Evolutionary conservation across 345 rosid genomes (phyloP).

Genomic region (Corymbia maculata): DNA sequence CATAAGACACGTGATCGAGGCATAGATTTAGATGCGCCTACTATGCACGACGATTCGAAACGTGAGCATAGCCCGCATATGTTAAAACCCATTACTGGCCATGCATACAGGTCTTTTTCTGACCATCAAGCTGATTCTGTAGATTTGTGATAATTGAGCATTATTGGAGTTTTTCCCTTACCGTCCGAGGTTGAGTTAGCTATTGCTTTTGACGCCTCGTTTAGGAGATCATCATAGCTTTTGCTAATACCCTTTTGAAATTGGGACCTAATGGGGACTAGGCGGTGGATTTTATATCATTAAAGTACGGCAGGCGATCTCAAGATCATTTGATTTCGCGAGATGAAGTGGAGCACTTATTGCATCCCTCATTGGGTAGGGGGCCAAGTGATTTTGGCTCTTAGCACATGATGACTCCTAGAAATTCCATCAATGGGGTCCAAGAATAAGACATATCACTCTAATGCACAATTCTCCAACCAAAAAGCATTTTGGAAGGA

Average conservation of each 20-base stretch:
- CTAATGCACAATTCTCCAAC: not conserved
- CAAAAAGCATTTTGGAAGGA: not conserved
- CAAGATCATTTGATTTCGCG: not conserved
- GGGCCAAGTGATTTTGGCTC: not conserved
- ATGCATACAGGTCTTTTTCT: not conserved
- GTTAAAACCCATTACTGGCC: no score
- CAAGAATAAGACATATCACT: not conserved
- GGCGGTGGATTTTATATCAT: not conserved
- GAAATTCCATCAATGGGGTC: not conserved
- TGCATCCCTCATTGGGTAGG: not conserved
- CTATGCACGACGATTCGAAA: not conserved
- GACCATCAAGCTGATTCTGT: not conserved
- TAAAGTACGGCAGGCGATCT: not conserved
- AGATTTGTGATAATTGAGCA: accelerated
- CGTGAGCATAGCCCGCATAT: not conserved
- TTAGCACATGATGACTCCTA: not conserved
- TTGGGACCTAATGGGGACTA: not conserved
- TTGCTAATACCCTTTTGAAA: not conserved
- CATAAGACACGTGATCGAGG: not conserved
- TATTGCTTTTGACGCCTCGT: not conserved
- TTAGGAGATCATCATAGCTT: not conserved
- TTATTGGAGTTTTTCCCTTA: no score
- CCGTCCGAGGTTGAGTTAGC: not conserved
- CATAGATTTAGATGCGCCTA: not conserved
- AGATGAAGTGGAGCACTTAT: not conserved